Evolutionary conservation across 140 eudicot species (phyloP).

Genomic region (Oenanthe javanica): DNA sequence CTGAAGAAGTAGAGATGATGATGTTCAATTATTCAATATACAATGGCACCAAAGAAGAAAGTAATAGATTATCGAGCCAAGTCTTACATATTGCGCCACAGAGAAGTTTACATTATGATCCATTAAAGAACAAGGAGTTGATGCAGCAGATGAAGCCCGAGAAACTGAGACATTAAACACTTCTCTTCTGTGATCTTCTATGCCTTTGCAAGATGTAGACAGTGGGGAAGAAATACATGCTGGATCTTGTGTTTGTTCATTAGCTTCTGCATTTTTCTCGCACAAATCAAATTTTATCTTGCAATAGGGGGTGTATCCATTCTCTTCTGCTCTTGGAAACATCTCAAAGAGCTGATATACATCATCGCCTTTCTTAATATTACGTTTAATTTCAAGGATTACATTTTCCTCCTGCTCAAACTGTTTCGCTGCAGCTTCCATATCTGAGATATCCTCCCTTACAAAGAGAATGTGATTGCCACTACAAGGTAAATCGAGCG

Average conservation of each 20-base stretch:
- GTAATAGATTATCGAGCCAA: background rate
- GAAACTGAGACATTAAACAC: slow-evolving; percentile 16
- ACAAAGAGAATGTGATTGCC: slow-evolving; percentile 45
- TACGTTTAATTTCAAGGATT: slow-evolving; percentile 29
- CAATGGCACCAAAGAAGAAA: background rate
- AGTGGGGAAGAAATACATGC: slow-evolving; percentile 15
- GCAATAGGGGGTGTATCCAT: slow-evolving; percentile 61
- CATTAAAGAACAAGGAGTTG: slow-evolving; percentile 19
- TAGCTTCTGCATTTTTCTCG: background rate
- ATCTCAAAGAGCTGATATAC: slow-evolving; percentile 29
- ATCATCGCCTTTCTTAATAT: slow-evolving; percentile 32
- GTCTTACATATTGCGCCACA: slow-evolving; percentile 32
- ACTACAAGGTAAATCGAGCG: slow-evolving; percentile 64
- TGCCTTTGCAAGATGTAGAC: background rate
- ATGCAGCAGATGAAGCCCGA: slow-evolving; percentile 16
- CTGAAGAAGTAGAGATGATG: background rate
- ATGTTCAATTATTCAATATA: background rate
- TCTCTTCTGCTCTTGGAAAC: slow-evolving; percentile 40
- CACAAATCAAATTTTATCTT: slow-evolving; percentile 26
- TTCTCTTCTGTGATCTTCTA: background rate
- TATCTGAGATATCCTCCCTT: slow-evolving; percentile 57
- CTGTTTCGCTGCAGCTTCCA: slow-evolving; percentile 74
- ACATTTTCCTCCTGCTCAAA: slow-evolving; percentile 70
- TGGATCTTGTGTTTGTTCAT: slow-evolving; percentile 14
- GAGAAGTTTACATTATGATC: slow-evolving; percentile 14